Evolutionary conservation across 2,329 filamentous ascomycete genomes (phyloP).

Genomic region (Cladophialophora exuberans): DNA sequence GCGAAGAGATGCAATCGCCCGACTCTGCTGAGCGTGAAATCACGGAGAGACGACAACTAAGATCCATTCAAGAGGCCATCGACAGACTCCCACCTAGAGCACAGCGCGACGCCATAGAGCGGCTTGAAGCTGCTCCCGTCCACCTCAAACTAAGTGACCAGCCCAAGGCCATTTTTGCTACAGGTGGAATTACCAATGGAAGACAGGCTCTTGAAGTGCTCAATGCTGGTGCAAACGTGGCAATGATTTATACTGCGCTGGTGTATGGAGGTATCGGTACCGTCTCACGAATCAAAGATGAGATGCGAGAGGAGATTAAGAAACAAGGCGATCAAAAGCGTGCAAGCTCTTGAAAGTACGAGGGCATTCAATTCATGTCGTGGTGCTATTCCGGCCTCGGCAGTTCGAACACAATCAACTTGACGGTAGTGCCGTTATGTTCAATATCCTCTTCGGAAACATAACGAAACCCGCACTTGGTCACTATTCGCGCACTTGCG

Average conservation of each 20-base stretch:
- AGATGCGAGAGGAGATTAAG: slow-evolving; percentile 46
- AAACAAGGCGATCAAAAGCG: slow-evolving; percentile 17
- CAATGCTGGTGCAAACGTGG: slow-evolving; percentile 85
- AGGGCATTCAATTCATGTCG: neutral
- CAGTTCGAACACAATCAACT: slow-evolving; percentile 11
- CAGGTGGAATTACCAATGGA: slow-evolving; percentile 88
- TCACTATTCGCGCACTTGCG: slow-evolving; percentile 24
- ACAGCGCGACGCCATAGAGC: slow-evolving; percentile 23
- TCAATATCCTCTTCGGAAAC: slow-evolving; percentile 15
- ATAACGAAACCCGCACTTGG: slow-evolving; percentile 19
- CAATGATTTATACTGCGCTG: slow-evolving; percentile 85
- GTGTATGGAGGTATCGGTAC: slow-evolving; percentile 67
- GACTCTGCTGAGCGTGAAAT: neutral
- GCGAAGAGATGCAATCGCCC: neutral
- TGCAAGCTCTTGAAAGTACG: slow-evolving; percentile 5
- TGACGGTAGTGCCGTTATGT: slow-evolving; percentile 12
- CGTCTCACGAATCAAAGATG: slow-evolving; percentile 56
- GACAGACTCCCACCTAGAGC: slow-evolving; percentile 24
- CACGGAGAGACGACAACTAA: slow-evolving; percentile 19
- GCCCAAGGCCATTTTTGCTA: slow-evolving; percentile 85
- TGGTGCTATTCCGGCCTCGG: slow-evolving; percentile 6
- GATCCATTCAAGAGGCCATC: slow-evolving; percentile 23
- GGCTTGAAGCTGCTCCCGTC: slow-evolving; percentile 3
- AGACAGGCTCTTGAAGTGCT: slow-evolving; percentile 79
- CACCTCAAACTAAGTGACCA: slow-evolving; percentile 18